Evolutionary conservation across 768 basidiomycete species (phyloP), one percentile per base, ranked within the genome.

Genomic region (Calvatia gigantea): DNA sequence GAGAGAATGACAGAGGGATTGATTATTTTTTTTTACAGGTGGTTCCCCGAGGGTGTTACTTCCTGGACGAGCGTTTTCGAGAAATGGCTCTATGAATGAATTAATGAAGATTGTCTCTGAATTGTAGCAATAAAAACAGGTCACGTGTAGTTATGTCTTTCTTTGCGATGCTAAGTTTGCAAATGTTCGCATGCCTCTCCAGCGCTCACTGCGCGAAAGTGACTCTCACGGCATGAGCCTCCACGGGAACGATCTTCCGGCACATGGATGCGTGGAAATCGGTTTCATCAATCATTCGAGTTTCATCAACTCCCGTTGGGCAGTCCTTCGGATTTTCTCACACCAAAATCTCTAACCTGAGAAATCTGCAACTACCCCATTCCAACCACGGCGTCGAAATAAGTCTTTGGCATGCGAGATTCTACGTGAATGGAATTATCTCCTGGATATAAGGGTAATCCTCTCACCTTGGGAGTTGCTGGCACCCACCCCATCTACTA

Each of bases 41-140:
- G 93, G 93, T 95, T 94, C 91, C 87, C 91, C 31, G 91, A 94
- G 69, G 90, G 91, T 54, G 70, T 83, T 54, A 70, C 82, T 57
- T 86, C 91, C 74, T 93, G 89, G 74, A 73, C 75, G 57, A 79
- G 78, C 70, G 78, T 80, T 60, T 70, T 83, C 66, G 83, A 82
- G 65, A 64, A 75, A 60, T 89, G 90, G 89, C 77, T 94, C 71
- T 91, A 86, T 70, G 93, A 94, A 82, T 87, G 80, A 75, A 73
- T 70, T 92, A 94, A 82, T 87, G 80, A 75, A 73, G 51, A 53
- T 39, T 49, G 42, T 39, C 33, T 45, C 58, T 35, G 37, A 19
- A 12, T 25, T 43, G 33, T 23, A 15, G 31, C 23, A 45, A 54
- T 54, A 35, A 41, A 23, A 56, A 56, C 55, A 60, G 59, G 45